Evolutionary conservation across 805 yeast genomes (phyloP).

Genomic region (Candida multigemmis): DNA sequence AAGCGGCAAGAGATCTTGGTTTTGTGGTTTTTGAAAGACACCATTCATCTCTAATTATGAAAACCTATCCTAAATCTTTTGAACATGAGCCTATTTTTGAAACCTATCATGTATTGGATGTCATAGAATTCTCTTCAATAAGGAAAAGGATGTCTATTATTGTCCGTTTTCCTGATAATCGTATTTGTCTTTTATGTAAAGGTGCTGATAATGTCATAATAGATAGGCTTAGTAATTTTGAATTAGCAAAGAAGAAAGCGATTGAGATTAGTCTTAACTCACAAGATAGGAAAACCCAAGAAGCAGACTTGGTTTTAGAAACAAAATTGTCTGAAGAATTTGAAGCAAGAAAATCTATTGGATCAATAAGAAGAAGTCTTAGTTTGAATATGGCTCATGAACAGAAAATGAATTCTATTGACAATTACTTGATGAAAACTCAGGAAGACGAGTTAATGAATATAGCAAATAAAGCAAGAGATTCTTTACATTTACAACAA

Average conservation of each 20-base stretch:
- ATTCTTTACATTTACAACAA: conserved; percentile 54
- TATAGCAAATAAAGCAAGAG: conserved; percentile 43
- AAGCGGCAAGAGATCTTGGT: conserved; percentile 94
- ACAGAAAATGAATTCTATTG: conserved; percentile 33
- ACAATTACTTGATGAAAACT: conserved; percentile 35
- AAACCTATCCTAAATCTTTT: conserved; percentile 80
- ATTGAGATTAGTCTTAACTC: conserved; percentile 52
- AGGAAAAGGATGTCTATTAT: conserved; percentile 94
- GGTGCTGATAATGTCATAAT: conserved; percentile 93
- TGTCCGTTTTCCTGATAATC: conserved; percentile 65
- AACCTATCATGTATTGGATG: conserved; percentile 65
- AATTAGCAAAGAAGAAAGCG: conserved; percentile 54
- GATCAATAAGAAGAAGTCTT: conserved; percentile 21
- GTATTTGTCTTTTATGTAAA: conserved; percentile 74
- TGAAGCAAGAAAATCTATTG: conserved; percentile 13
- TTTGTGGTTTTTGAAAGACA: conserved; percentile 70
- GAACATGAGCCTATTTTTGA: conserved; percentile 56
- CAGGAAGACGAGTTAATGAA: conserved; percentile 47
- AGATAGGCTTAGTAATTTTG: conserved; percentile 55
- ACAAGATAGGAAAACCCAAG: conserved; percentile 57
- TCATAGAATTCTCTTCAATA: conserved; percentile 76
- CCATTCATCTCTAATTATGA: conserved; percentile 50
- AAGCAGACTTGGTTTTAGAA: conserved; percentile 66
- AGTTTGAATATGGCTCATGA: conserved; percentile 7
- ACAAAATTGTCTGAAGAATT: conserved; percentile 34